Conservation (phyloP, 2,329 filamentous ascomycete species). For the Cladophialophora yegresii region DNA sequence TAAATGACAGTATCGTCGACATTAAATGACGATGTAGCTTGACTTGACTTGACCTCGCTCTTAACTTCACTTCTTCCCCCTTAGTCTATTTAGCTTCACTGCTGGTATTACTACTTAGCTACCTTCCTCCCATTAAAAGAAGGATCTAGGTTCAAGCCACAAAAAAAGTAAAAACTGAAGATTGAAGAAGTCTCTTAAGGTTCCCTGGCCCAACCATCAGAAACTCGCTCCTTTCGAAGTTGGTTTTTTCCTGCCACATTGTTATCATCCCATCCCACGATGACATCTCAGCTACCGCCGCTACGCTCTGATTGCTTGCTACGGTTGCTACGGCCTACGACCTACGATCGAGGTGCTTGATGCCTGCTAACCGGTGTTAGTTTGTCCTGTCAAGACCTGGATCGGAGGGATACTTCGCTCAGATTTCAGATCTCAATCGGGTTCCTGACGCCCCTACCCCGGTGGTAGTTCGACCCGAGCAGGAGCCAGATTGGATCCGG, state of each 20-base stretch:
- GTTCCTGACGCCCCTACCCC: conserved; percentile 1
- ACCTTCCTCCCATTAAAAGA: not conserved
- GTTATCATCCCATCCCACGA: not conserved
- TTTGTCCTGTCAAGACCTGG: not conserved
- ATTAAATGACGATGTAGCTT: not conserved
- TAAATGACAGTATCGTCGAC: not conserved
- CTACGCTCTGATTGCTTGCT: not conserved
- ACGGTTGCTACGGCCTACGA: not conserved
- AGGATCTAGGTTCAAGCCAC: not conserved
- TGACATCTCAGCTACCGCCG: not conserved
- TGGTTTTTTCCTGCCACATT: not conserved
- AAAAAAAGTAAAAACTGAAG: not conserved
- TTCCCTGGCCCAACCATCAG: not conserved
- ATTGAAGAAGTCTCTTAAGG: not conserved
- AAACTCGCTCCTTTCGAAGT: not conserved
- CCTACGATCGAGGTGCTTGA: not conserved
- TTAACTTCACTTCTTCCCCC: not conserved
- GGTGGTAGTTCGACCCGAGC: conserved; percentile 1
- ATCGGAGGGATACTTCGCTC: not conserved
- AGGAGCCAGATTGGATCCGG: not conserved
- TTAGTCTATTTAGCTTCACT: not conserved
- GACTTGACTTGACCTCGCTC: not conserved
- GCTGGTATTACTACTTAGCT: not conserved
- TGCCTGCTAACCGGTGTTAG: not conserved
- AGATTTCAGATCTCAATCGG: not conserved